Evolutionary conservation across 805 yeast species (phyloP), one percentile per base, ranked within the genome.

Genomic region (Starmerella bacillaris): DNA sequence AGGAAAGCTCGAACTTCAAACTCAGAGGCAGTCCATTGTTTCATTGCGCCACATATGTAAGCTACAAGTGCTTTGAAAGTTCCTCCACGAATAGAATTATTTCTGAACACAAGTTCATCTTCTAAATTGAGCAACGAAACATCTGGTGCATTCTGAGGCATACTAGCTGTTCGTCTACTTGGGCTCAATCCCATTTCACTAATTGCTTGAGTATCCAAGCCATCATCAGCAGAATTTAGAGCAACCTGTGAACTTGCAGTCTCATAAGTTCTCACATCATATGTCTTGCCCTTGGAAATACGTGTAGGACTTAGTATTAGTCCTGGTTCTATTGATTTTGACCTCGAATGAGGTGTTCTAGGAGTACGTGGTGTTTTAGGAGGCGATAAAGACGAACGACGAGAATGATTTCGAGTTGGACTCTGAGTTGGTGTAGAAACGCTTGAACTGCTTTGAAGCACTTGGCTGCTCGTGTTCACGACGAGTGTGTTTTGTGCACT

Each of bases 1-100:
- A 84, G 71, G 49, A 83, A 78, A 0, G 89, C 70, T 0, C 89
- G 70, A 3, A 70, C 62, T 39, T 75, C 70, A 48, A 76, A 73
- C 38, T 35, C 42, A 16, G 34, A 20, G 11, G 42, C 21, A 5
- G 6, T 14, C 15, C 14, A 26, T n/a, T 21, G 16, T 19, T 31
- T 22, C 5, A 31, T 16, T 20, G 42, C 47, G 5, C 53, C 48
- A 4, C 18, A 19, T 21, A 57, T 37, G 42, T 51, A 42, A n/a
- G 38, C 35, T 5, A 57, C 39, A 6, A 56, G 37, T 4, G 51
- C 55, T 17, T 43, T 43, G n/a, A 55, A 28, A 1, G 60, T 44
- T 5, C 57, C 60, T 4, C 56, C 61, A 3, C 54, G 47, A 4
- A 56, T 45, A 22, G 12, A 11, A 17, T 46, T 55, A 18, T 41